Percentiles rank a stretch among this genome's conserved stretches.
phyloP scores from a whole-genome alignment of 148 eudicot species.

The Heliosperma pusillum region DNA sequence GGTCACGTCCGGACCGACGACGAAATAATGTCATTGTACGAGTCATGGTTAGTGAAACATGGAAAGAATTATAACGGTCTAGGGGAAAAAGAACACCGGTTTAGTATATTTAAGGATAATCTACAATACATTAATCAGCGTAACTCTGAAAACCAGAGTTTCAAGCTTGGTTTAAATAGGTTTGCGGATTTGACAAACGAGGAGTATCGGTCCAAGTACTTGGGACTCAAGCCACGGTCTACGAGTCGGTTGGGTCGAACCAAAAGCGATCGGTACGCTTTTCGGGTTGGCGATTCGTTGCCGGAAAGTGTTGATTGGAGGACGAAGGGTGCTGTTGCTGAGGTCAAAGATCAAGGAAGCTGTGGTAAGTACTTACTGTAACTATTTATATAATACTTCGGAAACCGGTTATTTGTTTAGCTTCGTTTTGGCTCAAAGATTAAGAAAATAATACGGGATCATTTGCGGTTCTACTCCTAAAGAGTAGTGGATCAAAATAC shows the following conservation, averaged over 20 bases:
- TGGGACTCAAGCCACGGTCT: conserved; percentile 38
- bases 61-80: conserved; percentile 61
- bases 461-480: too few relatives aligned
- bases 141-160: conserved; percentile 44
- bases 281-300: conserved; percentile 45
- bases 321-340: conserved; percentile 64
- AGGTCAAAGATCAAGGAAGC: conserved; percentile 75
- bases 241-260: conserved; percentile 14
- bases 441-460: too few relatives aligned
- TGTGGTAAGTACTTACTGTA: conserved; percentile 78
- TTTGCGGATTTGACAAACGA: conserved; percentile 87
- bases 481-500: too few relatives aligned
- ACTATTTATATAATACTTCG: too few relatives aligned
- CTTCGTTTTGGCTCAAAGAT: too few relatives aligned
- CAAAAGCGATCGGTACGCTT: conserved; percentile 53
- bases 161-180: conserved; percentile 58
- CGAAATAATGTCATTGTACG: conserved; percentile 51
- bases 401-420: too few relatives aligned
- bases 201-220: conserved; percentile 59
- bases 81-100: conserved; percentile 58
- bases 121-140: conserved; percentile 58
- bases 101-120: conserved; percentile 59
- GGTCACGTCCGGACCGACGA: conserved; percentile 30
- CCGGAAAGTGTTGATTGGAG: conserved; percentile 80
- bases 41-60: conserved; percentile 61